These are phyloP conservation scores for Trichosporon ovoides DNA, from an alignment of 1,284 basidiomycete genomes.

Conservation along the genomic window DNA sequence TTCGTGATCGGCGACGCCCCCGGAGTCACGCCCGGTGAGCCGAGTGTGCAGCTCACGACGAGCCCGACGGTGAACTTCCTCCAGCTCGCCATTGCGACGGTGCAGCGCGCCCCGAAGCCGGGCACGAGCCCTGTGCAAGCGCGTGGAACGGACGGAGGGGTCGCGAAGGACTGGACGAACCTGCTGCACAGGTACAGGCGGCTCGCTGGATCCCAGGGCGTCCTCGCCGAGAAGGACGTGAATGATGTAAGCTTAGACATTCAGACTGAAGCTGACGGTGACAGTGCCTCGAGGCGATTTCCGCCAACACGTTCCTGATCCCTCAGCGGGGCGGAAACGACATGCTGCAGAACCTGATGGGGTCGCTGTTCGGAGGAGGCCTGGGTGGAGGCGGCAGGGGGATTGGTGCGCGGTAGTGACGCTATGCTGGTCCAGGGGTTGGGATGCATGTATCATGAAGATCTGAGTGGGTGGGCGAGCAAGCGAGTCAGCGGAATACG, in stretches of 20 bases:
- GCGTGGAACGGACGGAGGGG: slow-evolving; percentile 55
- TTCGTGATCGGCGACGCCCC: slow-evolving; percentile 49
- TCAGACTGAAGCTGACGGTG: slow-evolving; percentile 14
- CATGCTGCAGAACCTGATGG: slow-evolving; percentile 75
- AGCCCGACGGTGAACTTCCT: slow-evolving; percentile 75
- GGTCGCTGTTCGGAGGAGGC: slow-evolving; percentile 74
- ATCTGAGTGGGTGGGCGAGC: too few relatives aligned
- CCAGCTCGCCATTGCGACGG: slow-evolving; percentile 75
- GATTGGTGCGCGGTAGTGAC: neutral
- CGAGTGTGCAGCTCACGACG: slow-evolving; percentile 66
- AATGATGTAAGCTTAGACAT: slow-evolving; percentile 59
- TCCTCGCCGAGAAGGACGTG: slow-evolving; percentile 63
- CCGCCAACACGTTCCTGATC: slow-evolving; percentile 65
- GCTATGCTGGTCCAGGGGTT: neutral
- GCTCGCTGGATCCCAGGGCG: slow-evolving; percentile 54
- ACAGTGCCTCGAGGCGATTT: slow-evolving; percentile 61
- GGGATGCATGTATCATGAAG: slow-evolving; percentile 3
- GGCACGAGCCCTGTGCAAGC: slow-evolving; percentile 47
- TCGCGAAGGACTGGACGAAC: slow-evolving; percentile 66
- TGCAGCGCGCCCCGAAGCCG: slow-evolving; percentile 68
- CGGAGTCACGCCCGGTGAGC: slow-evolving; percentile 43
- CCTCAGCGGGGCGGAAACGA: slow-evolving; percentile 68
- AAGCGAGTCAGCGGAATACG: too few relatives aligned
- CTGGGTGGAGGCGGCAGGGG: slow-evolving; percentile 49
- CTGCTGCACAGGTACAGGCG: slow-evolving; percentile 70